Conservation (phyloP, 2,329 filamentous ascomycete species). For the Colletotrichum sojae region DNA sequence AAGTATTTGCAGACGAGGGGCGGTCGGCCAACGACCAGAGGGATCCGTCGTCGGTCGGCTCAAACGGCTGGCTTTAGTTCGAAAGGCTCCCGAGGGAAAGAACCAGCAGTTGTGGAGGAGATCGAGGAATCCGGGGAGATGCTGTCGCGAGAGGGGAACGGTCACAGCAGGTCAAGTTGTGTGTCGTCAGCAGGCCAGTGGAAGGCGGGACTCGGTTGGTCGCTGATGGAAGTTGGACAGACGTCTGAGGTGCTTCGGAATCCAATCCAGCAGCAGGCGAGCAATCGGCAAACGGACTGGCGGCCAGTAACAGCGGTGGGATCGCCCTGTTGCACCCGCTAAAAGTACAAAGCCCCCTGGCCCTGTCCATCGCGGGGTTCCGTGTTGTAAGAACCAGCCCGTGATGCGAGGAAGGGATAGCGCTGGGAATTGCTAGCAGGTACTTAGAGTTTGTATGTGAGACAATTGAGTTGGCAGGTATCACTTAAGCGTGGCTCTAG, state of each 20-base stretch:
- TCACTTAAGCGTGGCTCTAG: slow-evolving; percentile 35
- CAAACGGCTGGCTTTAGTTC: not conserved
- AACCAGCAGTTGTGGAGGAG: not conserved
- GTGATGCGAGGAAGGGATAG: slow-evolving; percentile 26
- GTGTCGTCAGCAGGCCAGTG: slow-evolving; percentile 38
- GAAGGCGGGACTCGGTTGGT: slow-evolving; percentile 31
- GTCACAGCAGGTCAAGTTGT: slow-evolving; percentile 22
- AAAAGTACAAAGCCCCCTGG: slow-evolving; percentile 37
- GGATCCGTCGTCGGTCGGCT: slow-evolving; percentile 2
- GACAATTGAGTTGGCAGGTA: not conserved
- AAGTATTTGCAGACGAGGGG: slow-evolving; percentile 13
- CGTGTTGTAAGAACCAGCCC: slow-evolving; percentile 24
- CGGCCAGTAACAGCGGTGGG: slow-evolving; percentile 27
- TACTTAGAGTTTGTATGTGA: not conserved
- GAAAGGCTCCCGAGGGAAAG: not conserved
- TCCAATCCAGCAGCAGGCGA: slow-evolving; percentile 25
- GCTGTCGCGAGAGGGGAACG: slow-evolving; percentile 22
- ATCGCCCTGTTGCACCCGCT: slow-evolving; percentile 39
- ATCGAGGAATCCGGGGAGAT: slow-evolving; percentile 4
- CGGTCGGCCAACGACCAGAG: not conserved
- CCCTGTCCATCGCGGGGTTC: slow-evolving; percentile 40
- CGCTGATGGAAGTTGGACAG: slow-evolving; percentile 13
- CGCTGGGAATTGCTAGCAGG: slow-evolving; percentile 26
- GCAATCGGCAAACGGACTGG: slow-evolving; percentile 23
- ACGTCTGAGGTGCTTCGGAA: not conserved